Evolutionary conservation across 495 filamentous ascomycete genomes (phyloP), one percentile per base, ranked within the genome.

Genomic region (Bombardia bombarda): DNA sequence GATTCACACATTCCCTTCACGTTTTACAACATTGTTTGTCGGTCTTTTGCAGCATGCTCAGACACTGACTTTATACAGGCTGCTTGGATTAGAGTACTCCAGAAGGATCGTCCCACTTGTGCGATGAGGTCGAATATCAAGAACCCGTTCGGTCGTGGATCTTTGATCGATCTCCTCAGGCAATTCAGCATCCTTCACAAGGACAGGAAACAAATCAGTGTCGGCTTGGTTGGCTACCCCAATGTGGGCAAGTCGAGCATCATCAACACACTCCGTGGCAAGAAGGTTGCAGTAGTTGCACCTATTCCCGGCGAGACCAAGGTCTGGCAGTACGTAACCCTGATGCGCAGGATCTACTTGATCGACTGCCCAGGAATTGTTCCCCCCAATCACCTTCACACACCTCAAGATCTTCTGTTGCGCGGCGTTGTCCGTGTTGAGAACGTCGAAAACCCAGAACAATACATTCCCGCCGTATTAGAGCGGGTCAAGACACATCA

Each of bases 321-420:
- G 67, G 83, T 96, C 10, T 97, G 59, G 53, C 57, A 98, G 61
- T 97, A 95, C 50, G 84, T 98, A 45, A 96, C 90, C 1, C 63
- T 98, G 40, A 97, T 95, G 89, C 90, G 88, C 62, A 73, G 93
- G 38, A 96, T 98, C 32, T 97, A 95, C 59, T 72, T 98, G 40
- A 96, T 97, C 51, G 92, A 97, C 56, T 96, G 92, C 55, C 92
- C 92, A 26, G 92, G 92, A 52, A 87, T 98, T 21, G 92, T 96
- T 7, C 90, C 92, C 7, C 89, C 92, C 2, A 90, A 80, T 50
- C 78, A 79, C 30, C 76, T 78, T 32, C 90, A 96, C 52, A 86
- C 80, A 0, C 81, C 86, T 32, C 75, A 86, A 57, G 90, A 95
- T 48, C 87, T 97, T 42, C 70, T 98, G n/a, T 77, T 98, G 28